Evolutionary conservation across 805 yeast genomes (phyloP).

Genomic region (Candida lessepsii): DNA sequence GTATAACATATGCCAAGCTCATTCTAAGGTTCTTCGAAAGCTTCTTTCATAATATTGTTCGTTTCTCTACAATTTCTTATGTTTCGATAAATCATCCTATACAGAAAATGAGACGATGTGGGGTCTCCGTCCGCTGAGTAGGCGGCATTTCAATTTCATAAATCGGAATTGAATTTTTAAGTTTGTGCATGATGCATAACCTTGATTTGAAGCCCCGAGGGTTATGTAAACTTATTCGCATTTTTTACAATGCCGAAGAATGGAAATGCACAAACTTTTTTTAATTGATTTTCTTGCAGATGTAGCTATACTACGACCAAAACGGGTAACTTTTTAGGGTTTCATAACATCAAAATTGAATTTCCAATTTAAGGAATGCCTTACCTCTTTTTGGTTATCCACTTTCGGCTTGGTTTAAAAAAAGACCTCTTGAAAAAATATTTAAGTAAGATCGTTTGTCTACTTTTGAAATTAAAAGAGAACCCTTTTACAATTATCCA

Average conservation of each 20-base stretch:
- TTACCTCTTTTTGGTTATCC: background rate
- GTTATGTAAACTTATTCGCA: background rate
- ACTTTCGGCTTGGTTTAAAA: background rate
- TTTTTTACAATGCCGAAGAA: background rate
- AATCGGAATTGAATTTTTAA: background rate
- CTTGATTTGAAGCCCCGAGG: background rate
- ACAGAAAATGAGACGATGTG: too few species aligned
- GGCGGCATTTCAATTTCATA: background rate
- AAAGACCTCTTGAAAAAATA: too few species aligned
- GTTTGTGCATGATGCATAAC: constrained; percentile 1
- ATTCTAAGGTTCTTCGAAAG: too few species aligned
- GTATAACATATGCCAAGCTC: background rate
- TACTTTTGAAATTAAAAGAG: too few species aligned
- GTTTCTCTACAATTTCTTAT: too few species aligned
- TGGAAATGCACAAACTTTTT: constrained; percentile 3
- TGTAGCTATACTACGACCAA: background rate
- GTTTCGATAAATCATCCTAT: too few species aligned
- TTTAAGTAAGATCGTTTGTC: constrained; percentile 1
- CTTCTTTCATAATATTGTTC: too few species aligned
- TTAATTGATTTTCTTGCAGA: too few species aligned
- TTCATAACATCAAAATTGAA: too few species aligned
- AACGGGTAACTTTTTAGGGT: background rate
- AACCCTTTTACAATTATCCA: too few species aligned
- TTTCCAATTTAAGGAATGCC: background rate
- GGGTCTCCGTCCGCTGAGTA: too few species aligned